Conservation (phyloP, 345 rosid species). For the Corymbia maculata region DNA sequence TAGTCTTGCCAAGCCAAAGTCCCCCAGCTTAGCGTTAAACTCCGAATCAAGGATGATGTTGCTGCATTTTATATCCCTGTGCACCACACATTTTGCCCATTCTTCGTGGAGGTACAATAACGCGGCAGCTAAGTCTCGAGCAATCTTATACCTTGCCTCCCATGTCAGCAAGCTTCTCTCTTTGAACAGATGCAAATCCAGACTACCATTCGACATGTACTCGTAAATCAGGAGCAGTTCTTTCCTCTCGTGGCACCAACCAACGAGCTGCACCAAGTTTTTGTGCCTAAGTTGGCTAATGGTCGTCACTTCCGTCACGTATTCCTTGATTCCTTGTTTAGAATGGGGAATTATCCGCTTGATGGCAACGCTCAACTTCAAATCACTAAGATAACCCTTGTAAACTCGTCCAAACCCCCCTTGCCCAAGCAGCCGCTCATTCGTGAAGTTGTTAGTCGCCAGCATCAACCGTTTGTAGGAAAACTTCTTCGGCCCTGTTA, state of each 20-base stretch:
- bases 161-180: not conserved
- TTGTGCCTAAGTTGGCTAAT: not conserved
- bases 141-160: not conserved
- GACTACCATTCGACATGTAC: not conserved
- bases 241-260: not conserved
- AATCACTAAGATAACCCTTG: not conserved
- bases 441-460: not conserved
- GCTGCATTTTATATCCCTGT: not conserved
- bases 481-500: not conserved
- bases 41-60: accelerated
- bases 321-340: not conserved
- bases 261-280: not conserved
- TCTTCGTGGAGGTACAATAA: not conserved
- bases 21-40: not conserved
- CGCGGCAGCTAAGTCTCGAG: not conserved
- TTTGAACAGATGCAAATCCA: not conserved
- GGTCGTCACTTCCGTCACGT: not conserved
- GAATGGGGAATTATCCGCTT: not conserved
- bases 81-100: not conserved
- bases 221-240: not conserved
- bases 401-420: not conserved
- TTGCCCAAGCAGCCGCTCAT: not conserved
- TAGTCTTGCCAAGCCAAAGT: not conserved
- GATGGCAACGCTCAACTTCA: not conserved
- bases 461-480: not conserved